Evolutionary conservation across 73 alveolate species (phyloP), one percentile per base, ranked within the genome.

Genomic region (Stentor roeselii): DNA sequence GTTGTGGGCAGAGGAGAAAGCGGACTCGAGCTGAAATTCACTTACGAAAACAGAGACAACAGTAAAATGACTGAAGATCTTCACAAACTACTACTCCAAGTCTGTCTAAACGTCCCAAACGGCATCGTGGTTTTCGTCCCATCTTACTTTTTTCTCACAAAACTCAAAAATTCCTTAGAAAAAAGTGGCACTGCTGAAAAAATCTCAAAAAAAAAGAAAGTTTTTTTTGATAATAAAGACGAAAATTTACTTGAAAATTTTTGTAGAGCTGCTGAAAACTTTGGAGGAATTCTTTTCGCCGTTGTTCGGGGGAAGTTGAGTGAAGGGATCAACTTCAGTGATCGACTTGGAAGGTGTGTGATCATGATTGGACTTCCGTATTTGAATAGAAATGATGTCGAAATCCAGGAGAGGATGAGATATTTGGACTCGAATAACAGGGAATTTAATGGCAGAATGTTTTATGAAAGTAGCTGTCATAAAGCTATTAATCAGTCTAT

Each of bases 281-380:
- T 58, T 34, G 90, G 91, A n/a, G 93, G 93, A 82, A 40, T 91
- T 3, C 59, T 89, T 39, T 86, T 89, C 40, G 92, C 93, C 14
- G 95, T 89, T n/a, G 86, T 89, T 85, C 87, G 92, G 4, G 95
- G 95, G 50, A 89, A 82, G 75, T 82, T 89, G 60, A 78, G 90
- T 61, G 95, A 89, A 59, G 95, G 95, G 38, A 89, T 89, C 36
- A 86, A 89, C 80, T 89, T 89, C 59, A 86, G 82, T 67, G 93
- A 89, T 86, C 83, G 90, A 76, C 90, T 89, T 82, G 93, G 94
- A 27, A 83, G 97, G 75, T 60, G 92, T 78, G 92, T 92, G 39
- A 84, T 92, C 59, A 86, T 92, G 38, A 92, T 92, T 34, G 97
- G 97, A 87, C 91, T 92, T 84, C 97, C 97, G 60, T 89, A 86